Evolutionary conservation across 768 basidiomycete genomes (phyloP), one percentile per base, ranked within the genome.

Genomic region (Boletus subcaerulescens): DNA sequence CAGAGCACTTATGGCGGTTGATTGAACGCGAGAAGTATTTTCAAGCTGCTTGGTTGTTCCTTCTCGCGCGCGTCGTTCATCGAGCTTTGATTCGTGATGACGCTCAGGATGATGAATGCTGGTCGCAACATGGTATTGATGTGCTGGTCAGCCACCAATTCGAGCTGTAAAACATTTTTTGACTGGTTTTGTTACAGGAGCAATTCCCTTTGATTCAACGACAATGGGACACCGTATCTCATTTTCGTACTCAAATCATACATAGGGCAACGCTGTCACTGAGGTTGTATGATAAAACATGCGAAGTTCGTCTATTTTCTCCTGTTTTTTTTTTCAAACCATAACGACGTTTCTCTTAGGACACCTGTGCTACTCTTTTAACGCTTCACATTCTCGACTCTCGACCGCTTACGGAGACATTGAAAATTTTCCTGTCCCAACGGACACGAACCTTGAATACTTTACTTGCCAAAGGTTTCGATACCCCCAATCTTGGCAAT

Each of bases 341-440:
- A 50, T 50, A 26, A 62, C 20, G 1, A 14, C 10, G 2, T 33
- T 52, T 31, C 10, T 40, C 52, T 12, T 59, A 93, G 90, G 84
- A 84, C 53, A 79, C 80, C 2, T 91, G 91, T 59, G 85, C 91
- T 3, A 86, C 86, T 4, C 77, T 96, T 11, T 75, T 95, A 11
- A 87, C 90, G 0, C 80, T 98, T 41, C 87, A 95, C 67, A 78
- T 97, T n/a, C 80, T 98, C 26, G 94, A 97, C 64, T 92, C 91
- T 7, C 78, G 86, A 44, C 89, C 93, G 7, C 73, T 95, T 10
- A 68, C 75, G 20, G 91, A 94, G 46, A 85, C 89, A 0, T 73
- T 95, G 31, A 73, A 78, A 5, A 79, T 87, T 4, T 81, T 91
- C 53, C 80, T 97, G 5, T 69, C 77, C 0, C 93, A 97, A 67